Percentiles rank a stretch among this genome's conserved stretches.
Conservation (phyloP, 2,329 filamentous ascomycete species). For the Lachnellula cervina region DNA sequence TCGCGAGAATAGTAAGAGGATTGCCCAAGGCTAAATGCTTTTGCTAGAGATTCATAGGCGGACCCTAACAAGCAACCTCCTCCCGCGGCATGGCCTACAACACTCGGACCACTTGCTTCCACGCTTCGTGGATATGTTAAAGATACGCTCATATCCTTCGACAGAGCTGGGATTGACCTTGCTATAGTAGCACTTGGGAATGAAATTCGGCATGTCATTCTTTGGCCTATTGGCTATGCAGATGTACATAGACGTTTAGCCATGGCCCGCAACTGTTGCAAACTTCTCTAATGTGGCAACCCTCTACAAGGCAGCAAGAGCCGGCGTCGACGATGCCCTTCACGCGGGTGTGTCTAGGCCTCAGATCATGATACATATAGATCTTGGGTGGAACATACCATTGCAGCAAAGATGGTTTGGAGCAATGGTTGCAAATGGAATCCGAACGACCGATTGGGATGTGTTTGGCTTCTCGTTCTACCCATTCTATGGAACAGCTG, state of each 20-base stretch:
- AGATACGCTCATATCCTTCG: slow-evolving; percentile 56
- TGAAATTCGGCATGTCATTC: slow-evolving; percentile 62
- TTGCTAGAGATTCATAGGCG: slow-evolving; percentile 60
- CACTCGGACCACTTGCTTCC: slow-evolving; percentile 52
- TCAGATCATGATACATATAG: slow-evolving; percentile 69
- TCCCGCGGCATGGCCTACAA: slow-evolving; percentile 58
- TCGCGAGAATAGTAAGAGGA: neutral
- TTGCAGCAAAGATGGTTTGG: slow-evolving; percentile 61
- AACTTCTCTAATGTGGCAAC: slow-evolving; percentile 55
- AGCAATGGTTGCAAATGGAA: slow-evolving; percentile 49
- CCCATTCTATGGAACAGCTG: slow-evolving; percentile 60
- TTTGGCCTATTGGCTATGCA: slow-evolving; percentile 59
- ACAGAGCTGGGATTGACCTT: slow-evolving; percentile 49
- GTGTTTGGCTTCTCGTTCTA: slow-evolving; percentile 69
- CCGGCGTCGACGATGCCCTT: slow-evolving; percentile 59
- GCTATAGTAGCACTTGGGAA: slow-evolving; percentile 68
- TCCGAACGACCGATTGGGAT: slow-evolving; percentile 57
- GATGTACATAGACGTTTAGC: slow-evolving; percentile 36
- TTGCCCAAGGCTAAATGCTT: neutral
- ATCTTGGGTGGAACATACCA: slow-evolving; percentile 66
- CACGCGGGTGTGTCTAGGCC: slow-evolving; percentile 44
- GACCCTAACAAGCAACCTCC: slow-evolving; percentile 60
- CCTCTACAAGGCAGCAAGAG: slow-evolving; percentile 54
- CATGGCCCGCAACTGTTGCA: slow-evolving; percentile 26
- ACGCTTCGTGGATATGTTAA: slow-evolving; percentile 64